phyloP scores from a whole-genome alignment of 1,284 basidiomycete genomes.

The Apiotrichum mycotoxinovorans region DNA sequence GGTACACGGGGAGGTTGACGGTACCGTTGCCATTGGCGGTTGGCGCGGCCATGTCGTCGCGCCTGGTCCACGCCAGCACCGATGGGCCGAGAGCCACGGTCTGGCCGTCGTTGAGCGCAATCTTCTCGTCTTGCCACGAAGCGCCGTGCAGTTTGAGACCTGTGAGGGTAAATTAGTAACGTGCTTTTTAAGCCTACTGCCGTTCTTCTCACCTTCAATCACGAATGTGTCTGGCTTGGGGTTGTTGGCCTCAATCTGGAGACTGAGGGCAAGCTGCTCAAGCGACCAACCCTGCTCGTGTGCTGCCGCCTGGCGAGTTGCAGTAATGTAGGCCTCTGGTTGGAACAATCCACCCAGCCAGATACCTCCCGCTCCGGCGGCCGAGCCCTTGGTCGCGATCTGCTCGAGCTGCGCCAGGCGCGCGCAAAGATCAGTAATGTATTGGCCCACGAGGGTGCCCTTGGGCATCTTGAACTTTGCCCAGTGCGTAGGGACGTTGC shows the following conservation, averaged over 20 bases:
- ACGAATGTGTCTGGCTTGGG: slow-evolving; percentile 64
- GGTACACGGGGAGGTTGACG: slow-evolving; percentile 83
- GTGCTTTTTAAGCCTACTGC: neutral
- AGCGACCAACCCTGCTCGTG: slow-evolving; percentile 86
- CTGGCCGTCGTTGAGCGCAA: slow-evolving; percentile 77
- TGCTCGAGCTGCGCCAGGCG: slow-evolving; percentile 74
- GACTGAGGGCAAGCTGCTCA: slow-evolving; percentile 74
- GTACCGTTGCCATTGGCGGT: slow-evolving; percentile 24
- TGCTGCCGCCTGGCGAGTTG: slow-evolving; percentile 85
- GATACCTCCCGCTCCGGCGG: slow-evolving; percentile 51
- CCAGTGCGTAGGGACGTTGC: slow-evolving; percentile 84
- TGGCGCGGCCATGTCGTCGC: slow-evolving; percentile 49
- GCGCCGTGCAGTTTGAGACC: slow-evolving; percentile 84
- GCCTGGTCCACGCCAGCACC: slow-evolving; percentile 77
- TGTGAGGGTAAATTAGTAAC: slow-evolving; percentile 45
- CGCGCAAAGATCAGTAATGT: slow-evolving; percentile 75
- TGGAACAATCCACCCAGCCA: slow-evolving; percentile 92
- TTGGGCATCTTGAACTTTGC: slow-evolving; percentile 79
- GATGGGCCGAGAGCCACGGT: slow-evolving; percentile 69
- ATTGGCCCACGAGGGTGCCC: slow-evolving; percentile 72
- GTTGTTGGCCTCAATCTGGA: slow-evolving; percentile 72
- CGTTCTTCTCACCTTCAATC: slow-evolving; percentile 65
- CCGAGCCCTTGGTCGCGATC: slow-evolving; percentile 59
- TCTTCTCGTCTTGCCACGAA: slow-evolving; percentile 62
- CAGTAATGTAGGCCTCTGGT: slow-evolving; percentile 91